Evolutionary conservation across 2,329 filamentous ascomycete species (phyloP), one percentile per base, ranked within the genome.

Genomic region (Ambrosiella xylebori): DNA sequence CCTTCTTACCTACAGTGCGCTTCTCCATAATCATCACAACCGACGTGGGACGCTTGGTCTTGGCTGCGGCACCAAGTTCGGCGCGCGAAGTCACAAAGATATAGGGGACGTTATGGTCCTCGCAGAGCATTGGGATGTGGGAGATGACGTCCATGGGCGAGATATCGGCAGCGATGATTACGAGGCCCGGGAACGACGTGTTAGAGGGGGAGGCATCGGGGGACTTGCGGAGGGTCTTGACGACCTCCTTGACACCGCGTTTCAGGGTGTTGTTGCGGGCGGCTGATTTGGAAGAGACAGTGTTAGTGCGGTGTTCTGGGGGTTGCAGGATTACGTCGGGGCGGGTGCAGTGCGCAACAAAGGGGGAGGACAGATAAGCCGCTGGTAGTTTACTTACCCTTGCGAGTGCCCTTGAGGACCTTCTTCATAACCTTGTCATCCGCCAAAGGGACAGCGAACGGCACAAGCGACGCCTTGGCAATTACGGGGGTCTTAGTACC

Each of bases 101-200:
- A 75, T 97, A 98, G 39, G 93, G 93, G 61, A 96, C 88, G 72
- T 87, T 88, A 78, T 96, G 90, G 74, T 97, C 91, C 75, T 98
- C 93, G 79, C 93, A 97, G 60, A 97, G 84, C 59, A 98, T 87
- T 66, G 93, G 93, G 64, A 98, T 87, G 74, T 98, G 93, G 61
- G 88, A 93, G 74, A 98, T 96, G 70, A 98, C 93, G 72, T 98
- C 93, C 84, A 93, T 91, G 64, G 93, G 93, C 57, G 88, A 95
- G 75, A 98, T 97, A 73, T 98, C 93, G 65, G 88, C 93, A 40
- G 93, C 93, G 65, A 98, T 88, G 70, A 98, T 77, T 66, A 96
- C 88, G 64, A 98, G 79, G 64, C 82, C 79, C 50, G 86, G 83
- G 66, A 82, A 76, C 57, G 78, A 70, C 56, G 79, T 75, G 67